A percentile compares a stretch with the other conserved stretches of the same genome.
Evolutionary conservation across 331 rosid genomes (phyloP).

Genomic region (Cydonia oblonga): DNA sequence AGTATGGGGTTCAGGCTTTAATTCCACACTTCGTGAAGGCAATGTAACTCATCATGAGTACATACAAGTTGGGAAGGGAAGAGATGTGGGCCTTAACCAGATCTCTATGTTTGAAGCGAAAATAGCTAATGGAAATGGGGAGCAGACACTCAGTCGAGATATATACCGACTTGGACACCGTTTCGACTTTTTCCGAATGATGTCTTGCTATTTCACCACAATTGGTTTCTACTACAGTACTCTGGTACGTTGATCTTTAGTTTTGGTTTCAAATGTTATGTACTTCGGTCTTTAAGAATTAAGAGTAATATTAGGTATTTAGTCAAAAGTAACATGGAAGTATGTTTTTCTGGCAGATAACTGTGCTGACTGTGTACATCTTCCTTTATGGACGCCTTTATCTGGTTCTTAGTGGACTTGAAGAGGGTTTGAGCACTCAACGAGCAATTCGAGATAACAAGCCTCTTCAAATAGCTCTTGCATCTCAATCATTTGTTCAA

Average conservation of each 20-base stretch:
- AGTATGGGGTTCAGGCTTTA: slow-evolving; percentile 56
- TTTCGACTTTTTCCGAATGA: slow-evolving; percentile 92
- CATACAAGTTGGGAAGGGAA: slow-evolving; percentile 98
- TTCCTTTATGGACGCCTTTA: slow-evolving; percentile 99
- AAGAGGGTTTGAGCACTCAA: slow-evolving; percentile 74
- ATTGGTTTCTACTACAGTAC: slow-evolving; percentile 93
- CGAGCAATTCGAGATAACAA: slow-evolving; percentile 77
- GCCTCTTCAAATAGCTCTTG: slow-evolving; percentile 98
- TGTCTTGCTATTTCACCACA: slow-evolving; percentile 91
- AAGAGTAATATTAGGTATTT: not conserved
- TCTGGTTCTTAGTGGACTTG: slow-evolving; percentile 97
- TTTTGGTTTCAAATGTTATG: not conserved
- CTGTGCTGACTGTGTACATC: slow-evolving; percentile 82
- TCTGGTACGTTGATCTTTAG: slow-evolving; percentile 36
- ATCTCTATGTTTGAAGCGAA: slow-evolving; percentile 99
- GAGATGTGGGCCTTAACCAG: slow-evolving; percentile 99
- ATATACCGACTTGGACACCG: slow-evolving; percentile 97
- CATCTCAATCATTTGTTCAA: slow-evolving; percentile 92
- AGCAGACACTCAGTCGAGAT: slow-evolving; percentile 92
- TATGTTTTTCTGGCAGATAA: slow-evolving; percentile 50
- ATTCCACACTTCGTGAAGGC: slow-evolving; percentile 98
- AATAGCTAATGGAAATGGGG: slow-evolving; percentile 97
- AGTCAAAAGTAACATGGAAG: not conserved
- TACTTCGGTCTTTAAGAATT: not conserved
- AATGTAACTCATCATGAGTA: slow-evolving; percentile 97